phyloP scores from a whole-genome alignment of 345 rosid species.

The Alliaria petiolata region DNA sequence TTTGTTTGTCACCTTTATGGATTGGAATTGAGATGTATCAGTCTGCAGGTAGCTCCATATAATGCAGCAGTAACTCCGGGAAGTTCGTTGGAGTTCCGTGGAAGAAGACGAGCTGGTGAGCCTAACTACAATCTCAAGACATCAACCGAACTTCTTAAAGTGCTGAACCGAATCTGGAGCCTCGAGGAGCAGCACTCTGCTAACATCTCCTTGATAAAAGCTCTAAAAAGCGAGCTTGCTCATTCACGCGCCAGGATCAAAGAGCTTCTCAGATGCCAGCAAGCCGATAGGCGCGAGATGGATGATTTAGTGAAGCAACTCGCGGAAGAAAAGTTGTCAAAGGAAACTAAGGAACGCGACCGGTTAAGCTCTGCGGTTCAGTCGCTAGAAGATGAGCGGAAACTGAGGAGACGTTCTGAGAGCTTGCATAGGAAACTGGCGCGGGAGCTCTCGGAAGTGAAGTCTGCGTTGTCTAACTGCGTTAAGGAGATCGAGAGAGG shows the following conservation, averaged over 20 bases:
- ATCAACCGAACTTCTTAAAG: slow-evolving; percentile 88
- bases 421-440: slow-evolving; percentile 81
- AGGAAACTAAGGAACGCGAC: slow-evolving; percentile 69
- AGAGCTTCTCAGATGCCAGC: slow-evolving; percentile 75
- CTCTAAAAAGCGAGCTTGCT: slow-evolving; percentile 69
- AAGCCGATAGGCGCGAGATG: slow-evolving; percentile 58
- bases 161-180: slow-evolving; percentile 89
- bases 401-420: slow-evolving; percentile 78
- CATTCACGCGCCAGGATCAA: slow-evolving; percentile 65
- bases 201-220: slow-evolving; percentile 62
- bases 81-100: slow-evolving; percentile 67
- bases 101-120: slow-evolving; percentile 56
- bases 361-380: slow-evolving; percentile 67
- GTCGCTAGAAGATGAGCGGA: slow-evolving; percentile 84
- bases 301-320: slow-evolving; percentile 85
- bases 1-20: background rate
- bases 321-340: slow-evolving; percentile 65
- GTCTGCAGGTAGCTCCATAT: slow-evolving; percentile 71
- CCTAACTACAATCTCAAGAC: slow-evolving; percentile 74
- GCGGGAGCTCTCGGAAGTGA: slow-evolving; percentile 70
- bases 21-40: slow-evolving; percentile 20
- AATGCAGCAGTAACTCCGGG: slow-evolving; percentile 68
- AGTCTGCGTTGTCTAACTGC: slow-evolving; percentile 57
- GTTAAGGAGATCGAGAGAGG: slow-evolving; percentile 64
- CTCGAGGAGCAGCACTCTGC: slow-evolving; percentile 90